Percentiles rank a stretch among this genome's conserved stretches.
These are phyloP conservation scores for Hymenoscyphus scutula DNA, from an alignment of 2,329 filamentous ascomycete species.

Conservation along the genomic window DNA sequence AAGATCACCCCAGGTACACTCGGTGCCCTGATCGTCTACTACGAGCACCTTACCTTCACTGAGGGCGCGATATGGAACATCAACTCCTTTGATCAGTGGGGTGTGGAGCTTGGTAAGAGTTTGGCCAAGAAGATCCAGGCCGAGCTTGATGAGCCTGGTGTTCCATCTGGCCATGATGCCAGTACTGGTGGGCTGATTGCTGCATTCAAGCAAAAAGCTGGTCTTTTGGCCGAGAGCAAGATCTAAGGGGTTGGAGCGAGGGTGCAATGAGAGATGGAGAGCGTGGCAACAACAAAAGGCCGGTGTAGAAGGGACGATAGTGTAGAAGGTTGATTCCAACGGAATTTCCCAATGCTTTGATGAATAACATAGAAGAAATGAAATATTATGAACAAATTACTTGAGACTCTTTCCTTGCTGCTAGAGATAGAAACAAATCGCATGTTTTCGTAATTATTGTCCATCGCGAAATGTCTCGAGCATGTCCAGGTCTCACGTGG, in stretches of 20 bases:
- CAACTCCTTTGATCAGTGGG: conserved; percentile 99
- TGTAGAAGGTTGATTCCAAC: too few species aligned
- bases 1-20: conserved; percentile 93
- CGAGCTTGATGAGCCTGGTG: conserved; percentile 79
- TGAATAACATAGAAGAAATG: not conserved
- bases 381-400: not conserved
- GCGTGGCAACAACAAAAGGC: not conserved
- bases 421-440: not conserved
- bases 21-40: conserved; percentile 95
- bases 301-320: not conserved
- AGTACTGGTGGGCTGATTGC: conserved; percentile 88
- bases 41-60: conserved; percentile 97
- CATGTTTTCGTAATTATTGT: too few species aligned
- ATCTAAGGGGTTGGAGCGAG: conserved; percentile 6
- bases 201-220: conserved; percentile 74
- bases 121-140: conserved; percentile 86
- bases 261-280: not conserved
- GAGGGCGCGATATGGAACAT: conserved; percentile 99
- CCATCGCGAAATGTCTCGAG: too few species aligned
- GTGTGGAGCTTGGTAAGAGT: conserved; percentile 95
- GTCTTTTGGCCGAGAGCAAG: conserved; percentile 16
- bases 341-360: not conserved
- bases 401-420: not conserved
- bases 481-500: too few species aligned
- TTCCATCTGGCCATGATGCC: conserved; percentile 72